phyloP scores from a whole-genome alignment of 169 alveolate genomes.

The Plasmodium blacklocki region DNA sequence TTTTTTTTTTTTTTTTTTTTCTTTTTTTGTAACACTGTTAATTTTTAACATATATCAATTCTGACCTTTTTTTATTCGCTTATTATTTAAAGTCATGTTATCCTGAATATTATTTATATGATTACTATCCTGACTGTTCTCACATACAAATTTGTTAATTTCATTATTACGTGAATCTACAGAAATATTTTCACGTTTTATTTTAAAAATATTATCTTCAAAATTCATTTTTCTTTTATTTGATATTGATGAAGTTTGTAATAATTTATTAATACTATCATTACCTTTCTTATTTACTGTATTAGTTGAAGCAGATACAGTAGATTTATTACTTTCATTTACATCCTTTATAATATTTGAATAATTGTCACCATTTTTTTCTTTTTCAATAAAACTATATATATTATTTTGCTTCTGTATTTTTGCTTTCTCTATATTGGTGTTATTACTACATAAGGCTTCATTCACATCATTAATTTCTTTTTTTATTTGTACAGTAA shows the following conservation, averaged over 20 bases:
- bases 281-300: not conserved
- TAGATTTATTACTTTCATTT: not conserved
- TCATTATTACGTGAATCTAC: not conserved
- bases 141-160: not conserved
- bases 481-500: not conserved
- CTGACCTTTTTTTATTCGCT: too few species aligned
- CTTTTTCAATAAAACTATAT: constrained; percentile 1
- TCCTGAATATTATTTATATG: too few species aligned
- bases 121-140: not conserved
- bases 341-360: not conserved
- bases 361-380: not conserved
- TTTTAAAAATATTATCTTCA: not conserved
- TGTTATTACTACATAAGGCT: too few species aligned
- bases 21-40: too few species aligned
- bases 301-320: not conserved
- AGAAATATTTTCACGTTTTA: constrained; percentile 4
- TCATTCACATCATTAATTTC: not conserved
- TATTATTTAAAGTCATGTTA: too few species aligned
- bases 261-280: not conserved
- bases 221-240: not conserved
- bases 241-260: not conserved
- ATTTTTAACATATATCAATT: too few species aligned
- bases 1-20: too few species aligned
- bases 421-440: too few species aligned
- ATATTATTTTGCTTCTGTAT: too few species aligned